Conservation (phyloP, 2,329 filamentous ascomycete genomes). For the Diaporthe amygdali region DNA sequence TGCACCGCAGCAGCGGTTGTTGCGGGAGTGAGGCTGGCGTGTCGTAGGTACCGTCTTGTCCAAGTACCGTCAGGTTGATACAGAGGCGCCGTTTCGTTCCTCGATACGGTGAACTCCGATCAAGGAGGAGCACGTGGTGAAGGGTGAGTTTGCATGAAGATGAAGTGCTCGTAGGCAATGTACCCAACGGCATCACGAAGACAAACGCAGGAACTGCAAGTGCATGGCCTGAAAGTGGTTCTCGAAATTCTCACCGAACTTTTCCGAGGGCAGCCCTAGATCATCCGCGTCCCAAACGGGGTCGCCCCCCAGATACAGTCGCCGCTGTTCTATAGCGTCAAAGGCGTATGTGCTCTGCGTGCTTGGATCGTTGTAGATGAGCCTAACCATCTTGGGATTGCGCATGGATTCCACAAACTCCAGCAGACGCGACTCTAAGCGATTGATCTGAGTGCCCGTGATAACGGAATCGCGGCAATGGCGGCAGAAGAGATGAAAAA, state of each 20-base stretch:
- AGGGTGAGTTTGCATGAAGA: not conserved
- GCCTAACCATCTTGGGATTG: not conserved
- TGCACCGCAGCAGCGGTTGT: not conserved
- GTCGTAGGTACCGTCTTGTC: not conserved
- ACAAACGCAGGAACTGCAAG: too few species aligned
- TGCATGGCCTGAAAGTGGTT: too few species aligned
- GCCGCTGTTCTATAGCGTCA: not conserved
- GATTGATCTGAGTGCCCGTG: too few species aligned
- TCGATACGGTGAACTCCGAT: not conserved
- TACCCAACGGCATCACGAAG: not conserved
- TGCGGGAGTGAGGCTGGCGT: not conserved
- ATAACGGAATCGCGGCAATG: too few species aligned
- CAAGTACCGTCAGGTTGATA: not conserved
- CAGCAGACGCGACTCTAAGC: not conserved
- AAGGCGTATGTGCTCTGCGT: accelerated
- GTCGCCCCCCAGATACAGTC: not conserved
- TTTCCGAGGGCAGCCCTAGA: not conserved
- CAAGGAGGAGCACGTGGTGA: not conserved
- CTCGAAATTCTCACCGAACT: not conserved
- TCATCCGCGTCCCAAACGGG: not conserved
- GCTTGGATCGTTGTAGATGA: accelerated
- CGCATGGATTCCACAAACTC: not conserved
- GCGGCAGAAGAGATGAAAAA: too few species aligned
- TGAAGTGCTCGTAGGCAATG: not conserved
- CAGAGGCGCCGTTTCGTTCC: not conserved